A percentile compares a stretch with the other conserved stretches of the same genome.
Evolutionary conservation across 2,329 filamentous ascomycete species (phyloP).

Genomic region (Capronia americana): DNA sequence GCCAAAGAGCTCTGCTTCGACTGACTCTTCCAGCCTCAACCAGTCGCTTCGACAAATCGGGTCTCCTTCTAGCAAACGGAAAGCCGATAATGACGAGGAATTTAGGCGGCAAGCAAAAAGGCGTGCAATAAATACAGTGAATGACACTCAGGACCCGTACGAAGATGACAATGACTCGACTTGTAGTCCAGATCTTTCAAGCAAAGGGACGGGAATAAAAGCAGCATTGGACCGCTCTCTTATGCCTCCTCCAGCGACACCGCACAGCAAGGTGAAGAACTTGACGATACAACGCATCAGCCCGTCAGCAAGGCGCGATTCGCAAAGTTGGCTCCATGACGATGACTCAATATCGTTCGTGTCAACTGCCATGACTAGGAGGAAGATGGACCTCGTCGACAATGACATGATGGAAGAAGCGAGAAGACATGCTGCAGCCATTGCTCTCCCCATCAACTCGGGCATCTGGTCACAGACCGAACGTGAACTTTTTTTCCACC

Average conservation of each 20-base stretch:
- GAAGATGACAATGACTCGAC: background rate
- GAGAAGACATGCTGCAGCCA: constrained; percentile 45
- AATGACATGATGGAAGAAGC: constrained; percentile 40
- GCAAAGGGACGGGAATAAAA: background rate
- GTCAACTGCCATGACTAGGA: constrained; percentile 21
- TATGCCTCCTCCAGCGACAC: constrained; percentile 38
- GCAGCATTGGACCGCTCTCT: constrained; percentile 28
- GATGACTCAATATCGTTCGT: constrained; percentile 31
- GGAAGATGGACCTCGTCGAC: constrained; percentile 26
- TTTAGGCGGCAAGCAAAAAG: constrained; percentile 21
- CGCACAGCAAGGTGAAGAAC: background rate
- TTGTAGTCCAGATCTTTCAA: background rate
- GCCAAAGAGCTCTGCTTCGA: background rate
- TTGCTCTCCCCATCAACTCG: constrained; percentile 47
- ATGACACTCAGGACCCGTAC: constrained; percentile 14
- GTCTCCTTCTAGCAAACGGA: constrained; percentile 25
- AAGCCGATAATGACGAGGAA: constrained; percentile 15
- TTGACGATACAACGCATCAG: background rate
- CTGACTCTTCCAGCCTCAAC: background rate
- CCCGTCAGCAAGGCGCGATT: background rate
- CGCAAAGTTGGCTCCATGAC: constrained; percentile 8
- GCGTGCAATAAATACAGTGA: constrained; percentile 17
- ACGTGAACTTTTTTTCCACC: constrained; percentile 59
- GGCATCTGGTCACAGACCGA: constrained; percentile 60
- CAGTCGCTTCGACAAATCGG: constrained; percentile 7